These are phyloP conservation scores for Thalassiosira livingstoniorum DNA, from an alignment of 352 stramenopile genomes.

Conservation along the genomic window DNA sequence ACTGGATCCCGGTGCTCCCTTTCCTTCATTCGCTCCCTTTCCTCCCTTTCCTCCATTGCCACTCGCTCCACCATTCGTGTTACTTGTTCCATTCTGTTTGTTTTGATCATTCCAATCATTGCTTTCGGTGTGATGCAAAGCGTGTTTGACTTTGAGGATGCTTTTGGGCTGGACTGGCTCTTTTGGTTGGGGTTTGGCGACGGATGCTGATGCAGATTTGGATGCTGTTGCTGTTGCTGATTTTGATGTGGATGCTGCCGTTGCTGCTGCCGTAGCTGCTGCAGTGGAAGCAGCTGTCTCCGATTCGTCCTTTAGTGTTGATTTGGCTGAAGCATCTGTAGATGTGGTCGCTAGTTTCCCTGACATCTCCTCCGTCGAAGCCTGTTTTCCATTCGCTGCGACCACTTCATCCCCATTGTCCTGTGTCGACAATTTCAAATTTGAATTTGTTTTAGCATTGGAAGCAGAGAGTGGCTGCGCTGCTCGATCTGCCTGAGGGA, in stretches of 20 bases:
- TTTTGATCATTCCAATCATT: conserved; percentile 2
- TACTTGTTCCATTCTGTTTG: conserved; percentile 20
- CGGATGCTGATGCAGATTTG: background rate
- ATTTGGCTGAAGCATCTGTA: background rate
- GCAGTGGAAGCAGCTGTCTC: background rate
- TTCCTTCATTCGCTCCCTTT: too few relatives aligned
- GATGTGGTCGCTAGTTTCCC: too few relatives aligned
- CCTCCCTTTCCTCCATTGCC: too few relatives aligned
- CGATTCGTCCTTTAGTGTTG: background rate
- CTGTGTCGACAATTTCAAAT: too few relatives aligned
- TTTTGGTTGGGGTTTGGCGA: conserved; percentile 13
- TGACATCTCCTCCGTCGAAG: too few relatives aligned
- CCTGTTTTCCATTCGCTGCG: too few relatives aligned
- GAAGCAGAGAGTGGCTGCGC: too few relatives aligned
- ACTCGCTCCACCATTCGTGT: background rate
- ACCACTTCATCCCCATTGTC: too few relatives aligned
- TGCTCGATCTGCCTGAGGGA: too few relatives aligned
- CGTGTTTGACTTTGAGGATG: conserved; percentile 55
- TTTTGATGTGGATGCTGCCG: background rate
- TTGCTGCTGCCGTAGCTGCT: background rate
- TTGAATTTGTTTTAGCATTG: too few relatives aligned
- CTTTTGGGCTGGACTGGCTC: conserved; percentile 26
- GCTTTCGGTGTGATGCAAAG: conserved; percentile 16
- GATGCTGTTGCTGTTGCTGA: conserved; percentile 15
- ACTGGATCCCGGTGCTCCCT: background rate